Evolutionary conservation across 495 filamentous ascomycete species (phyloP), one percentile per base, ranked within the genome.

Genomic region (Penicillium parvum): DNA sequence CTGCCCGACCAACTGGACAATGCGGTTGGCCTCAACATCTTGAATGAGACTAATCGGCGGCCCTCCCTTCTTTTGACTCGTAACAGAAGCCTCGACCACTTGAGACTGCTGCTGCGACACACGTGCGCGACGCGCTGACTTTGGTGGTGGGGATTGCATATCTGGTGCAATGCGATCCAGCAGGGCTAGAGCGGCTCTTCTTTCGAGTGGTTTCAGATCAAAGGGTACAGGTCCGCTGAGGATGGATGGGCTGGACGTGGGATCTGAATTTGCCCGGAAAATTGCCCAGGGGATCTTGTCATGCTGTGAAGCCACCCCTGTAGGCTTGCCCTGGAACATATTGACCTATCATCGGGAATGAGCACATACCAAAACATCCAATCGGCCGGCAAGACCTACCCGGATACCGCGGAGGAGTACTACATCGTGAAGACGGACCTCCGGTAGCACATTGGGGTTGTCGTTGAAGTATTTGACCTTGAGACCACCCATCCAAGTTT

Each of bases 1-100:
- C 56, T 90, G 75, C n/a, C 80, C 88, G 12, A 89, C 61, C 5
- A 95, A 49, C 61, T 96, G 82, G 56, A 76, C 79, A 56, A 82
- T 88, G 2, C 51, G 67, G 20, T 66, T 44, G 6, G 72, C 59
- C 29, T 72, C 44, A 11, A 88, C 60, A 58, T 89, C 81, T 47
- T 83, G 74, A 37, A 96, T 68, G 1, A 84, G 69, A 23, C 68
- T 62, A 48, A 85, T 84, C 40, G 84, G 88, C 3, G 52, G 42
- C 11, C 32, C 27, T 25, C 33, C 38, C 19, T 23, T 8, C 11
- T 48, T 55, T 12, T 47, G 18, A 7, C 37, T 26, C 5, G 49
- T 15, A 7, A 19, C 14, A 11, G 51, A 45, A 21, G 49, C 32
- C 32, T 58, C 56, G 17, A 52, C 30, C 7, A 54, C 39, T 1